Evolutionary conservation across 2,329 filamentous ascomycete species (phyloP).

Genomic region (Aspergillus phoenicis): DNA sequence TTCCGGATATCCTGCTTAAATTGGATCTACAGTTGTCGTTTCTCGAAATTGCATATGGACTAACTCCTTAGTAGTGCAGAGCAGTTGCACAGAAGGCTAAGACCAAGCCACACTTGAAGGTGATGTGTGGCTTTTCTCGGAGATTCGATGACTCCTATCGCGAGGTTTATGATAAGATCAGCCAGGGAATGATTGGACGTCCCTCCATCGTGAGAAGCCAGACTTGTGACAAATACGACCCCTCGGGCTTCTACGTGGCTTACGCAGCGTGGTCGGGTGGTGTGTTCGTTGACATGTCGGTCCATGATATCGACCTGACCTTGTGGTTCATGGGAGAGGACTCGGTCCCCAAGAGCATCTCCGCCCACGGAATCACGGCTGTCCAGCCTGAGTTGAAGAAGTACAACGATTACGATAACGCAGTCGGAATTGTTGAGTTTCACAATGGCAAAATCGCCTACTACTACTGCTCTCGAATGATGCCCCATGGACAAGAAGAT

Average conservation of each 20-base stretch:
- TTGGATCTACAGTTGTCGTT: too few species aligned
- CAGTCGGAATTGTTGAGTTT: constrained; percentile 66
- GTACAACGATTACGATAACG: constrained; percentile 63
- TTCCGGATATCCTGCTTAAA: neutral
- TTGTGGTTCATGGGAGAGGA: constrained; percentile 65
- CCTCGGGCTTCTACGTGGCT: constrained; percentile 65
- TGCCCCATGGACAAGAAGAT: constrained; percentile 67
- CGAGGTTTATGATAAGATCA: constrained; percentile 57
- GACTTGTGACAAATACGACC: constrained; percentile 67
- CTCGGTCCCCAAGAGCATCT: constrained; percentile 56
- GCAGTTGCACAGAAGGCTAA: constrained; percentile 59
- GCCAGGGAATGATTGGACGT: constrained; percentile 59
- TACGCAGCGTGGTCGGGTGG: constrained; percentile 67
- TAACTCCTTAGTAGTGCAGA: constrained; percentile 50
- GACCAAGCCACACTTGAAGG: constrained; percentile 60
- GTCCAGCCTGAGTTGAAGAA: constrained; percentile 59
- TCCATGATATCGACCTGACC: constrained; percentile 69
- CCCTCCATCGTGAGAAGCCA: constrained; percentile 64
- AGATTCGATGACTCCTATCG: constrained; percentile 68
- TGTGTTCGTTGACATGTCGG: constrained; percentile 69
- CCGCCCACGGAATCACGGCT: constrained; percentile 59
- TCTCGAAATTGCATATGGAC: neutral
- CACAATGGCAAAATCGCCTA: constrained; percentile 64
- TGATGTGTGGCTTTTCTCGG: constrained; percentile 68
- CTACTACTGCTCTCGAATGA: constrained; percentile 65